Percentiles rank a stretch among this genome's conserved stretches.
phyloP scores from a whole-genome alignment of 495 filamentous ascomycete species.

The Melanomma pulvis-pyrius region DNA sequence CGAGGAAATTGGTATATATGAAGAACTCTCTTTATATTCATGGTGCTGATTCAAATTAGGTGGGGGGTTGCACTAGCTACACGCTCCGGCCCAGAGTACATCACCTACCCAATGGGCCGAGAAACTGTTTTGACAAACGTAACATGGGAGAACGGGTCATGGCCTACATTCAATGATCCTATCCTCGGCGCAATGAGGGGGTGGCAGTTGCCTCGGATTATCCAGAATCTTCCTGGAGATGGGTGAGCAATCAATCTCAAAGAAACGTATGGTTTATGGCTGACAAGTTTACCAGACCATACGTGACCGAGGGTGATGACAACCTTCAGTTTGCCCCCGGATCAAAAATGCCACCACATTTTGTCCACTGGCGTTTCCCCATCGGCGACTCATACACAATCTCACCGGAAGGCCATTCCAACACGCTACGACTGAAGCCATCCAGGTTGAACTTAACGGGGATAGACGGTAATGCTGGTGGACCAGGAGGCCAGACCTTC shows the following conservation, averaged over 20 bases:
- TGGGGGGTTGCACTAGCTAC: slow-evolving; percentile 57
- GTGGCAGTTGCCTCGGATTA: slow-evolving; percentile 43
- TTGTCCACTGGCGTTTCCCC: slow-evolving; percentile 56
- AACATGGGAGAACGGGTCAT: slow-evolving; percentile 52
- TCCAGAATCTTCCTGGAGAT: slow-evolving; percentile 42
- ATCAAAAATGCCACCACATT: slow-evolving; percentile 49
- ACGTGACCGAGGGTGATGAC: slow-evolving; percentile 48
- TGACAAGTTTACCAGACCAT: slow-evolving; percentile 13
- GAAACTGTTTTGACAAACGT: slow-evolving; percentile 61
- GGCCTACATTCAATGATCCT: slow-evolving; percentile 46
- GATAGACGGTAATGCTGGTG: slow-evolving; percentile 25
- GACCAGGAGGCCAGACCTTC: slow-evolving; percentile 49
- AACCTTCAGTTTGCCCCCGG: slow-evolving; percentile 46
- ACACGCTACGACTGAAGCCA: slow-evolving; percentile 49
- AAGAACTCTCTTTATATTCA: neutral
- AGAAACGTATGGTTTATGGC: neutral
- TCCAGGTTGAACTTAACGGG: slow-evolving; percentile 54
- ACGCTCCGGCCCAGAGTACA: slow-evolving; percentile 43
- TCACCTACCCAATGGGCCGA: slow-evolving; percentile 62
- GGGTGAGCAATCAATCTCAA: slow-evolving; percentile 1
- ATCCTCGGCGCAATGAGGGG: slow-evolving; percentile 51
- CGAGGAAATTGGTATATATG: slow-evolving; percentile 50
- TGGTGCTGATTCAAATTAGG: neutral
- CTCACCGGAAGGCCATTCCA: slow-evolving; percentile 44
- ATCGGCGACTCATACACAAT: slow-evolving; percentile 46